Evolutionary conservation across 495 filamentous ascomycete species (phyloP), one percentile per base, ranked within the genome.

Genomic region (Chaetomium cochliodes): DNA sequence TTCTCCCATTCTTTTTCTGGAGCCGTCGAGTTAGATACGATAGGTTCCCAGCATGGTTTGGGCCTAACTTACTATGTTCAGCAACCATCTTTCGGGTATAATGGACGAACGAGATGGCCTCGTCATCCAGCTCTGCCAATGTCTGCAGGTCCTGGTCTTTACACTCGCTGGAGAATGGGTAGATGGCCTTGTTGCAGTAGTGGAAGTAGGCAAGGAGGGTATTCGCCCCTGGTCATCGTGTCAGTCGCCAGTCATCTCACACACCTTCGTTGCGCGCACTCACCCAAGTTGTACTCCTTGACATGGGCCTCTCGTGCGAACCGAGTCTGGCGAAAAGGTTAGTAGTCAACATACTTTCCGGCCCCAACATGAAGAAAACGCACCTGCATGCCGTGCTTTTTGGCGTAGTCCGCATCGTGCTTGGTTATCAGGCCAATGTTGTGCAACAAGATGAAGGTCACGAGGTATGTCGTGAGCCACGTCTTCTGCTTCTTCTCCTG

Each of bases 161-260:
- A 70, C 80, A 83, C 41, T 81, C 77, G 12, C 68, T 51, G 3
- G 80, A 81, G 69, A 83, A 83, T 28, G 80, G 80, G 58, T 79
- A 78, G 59, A 78, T 70, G 30, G 77, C 82, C 70, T 84, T 85
- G 69, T 83, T 86, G 70, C 80, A 82, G 74, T 85, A 83, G 73
- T 87, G 84, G 52, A 83, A 87, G 68, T 86, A 83, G 28, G 80
- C 78, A 11, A 87, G 73, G 44, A 87, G 70, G 59, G 84, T 84
- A 63, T 86, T 85, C 23, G 84, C 84, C 20, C 83, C 83, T 79
- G 39, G n/a, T n/a, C 6, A 9, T 26, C 26, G 22, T 15, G 59
- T 74, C 52, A 66, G 54, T 28, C 26, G 25, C 37, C 5, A 23
- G 25, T 2, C 39, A 22, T 42, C 28, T 25, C 13, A 18, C 9